phyloP scores from a whole-genome alignment of 345 rosid species.

The Gossypium thurberi region DNA sequence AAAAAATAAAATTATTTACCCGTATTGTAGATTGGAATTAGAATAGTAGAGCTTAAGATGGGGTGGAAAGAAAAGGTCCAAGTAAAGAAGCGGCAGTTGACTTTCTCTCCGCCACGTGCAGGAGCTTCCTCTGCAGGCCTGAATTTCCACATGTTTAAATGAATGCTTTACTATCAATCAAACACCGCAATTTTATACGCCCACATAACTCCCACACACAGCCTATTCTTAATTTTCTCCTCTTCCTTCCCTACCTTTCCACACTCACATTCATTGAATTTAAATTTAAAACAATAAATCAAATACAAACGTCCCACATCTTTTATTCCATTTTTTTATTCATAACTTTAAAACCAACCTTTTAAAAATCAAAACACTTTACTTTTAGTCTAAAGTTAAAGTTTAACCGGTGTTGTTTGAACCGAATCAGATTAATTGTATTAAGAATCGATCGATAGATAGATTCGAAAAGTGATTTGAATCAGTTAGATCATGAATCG shows the following conservation, averaged over 20 bases:
- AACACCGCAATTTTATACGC: neutral
- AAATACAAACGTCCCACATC: neutral
- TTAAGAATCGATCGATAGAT: accelerated
- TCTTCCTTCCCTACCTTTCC: neutral
- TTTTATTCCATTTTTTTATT: too few relatives aligned
- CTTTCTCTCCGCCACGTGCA: neutral
- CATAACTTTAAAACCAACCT: too few relatives aligned
- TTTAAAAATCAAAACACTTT: too few relatives aligned
- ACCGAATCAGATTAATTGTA: too few relatives aligned
- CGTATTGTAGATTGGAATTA: neutral
- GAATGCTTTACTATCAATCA: neutral
- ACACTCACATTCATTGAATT: neutral
- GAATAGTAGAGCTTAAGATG: neutral
- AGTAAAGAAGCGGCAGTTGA: neutral
- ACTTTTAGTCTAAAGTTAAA: too few relatives aligned
- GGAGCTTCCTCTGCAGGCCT: neutral
- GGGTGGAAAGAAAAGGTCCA: neutral
- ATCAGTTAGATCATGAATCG: too few relatives aligned
- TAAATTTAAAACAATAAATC: neutral
- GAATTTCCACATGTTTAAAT: neutral
- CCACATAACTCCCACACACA: neutral
- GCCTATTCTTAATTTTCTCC: neutral
- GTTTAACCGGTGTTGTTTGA: too few relatives aligned
- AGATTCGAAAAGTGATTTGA: too few relatives aligned
- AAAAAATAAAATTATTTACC: neutral